phyloP scores from a whole-genome alignment of 2,329 filamentous ascomycete genomes.

The Sphaceloma murrayae region DNA sequence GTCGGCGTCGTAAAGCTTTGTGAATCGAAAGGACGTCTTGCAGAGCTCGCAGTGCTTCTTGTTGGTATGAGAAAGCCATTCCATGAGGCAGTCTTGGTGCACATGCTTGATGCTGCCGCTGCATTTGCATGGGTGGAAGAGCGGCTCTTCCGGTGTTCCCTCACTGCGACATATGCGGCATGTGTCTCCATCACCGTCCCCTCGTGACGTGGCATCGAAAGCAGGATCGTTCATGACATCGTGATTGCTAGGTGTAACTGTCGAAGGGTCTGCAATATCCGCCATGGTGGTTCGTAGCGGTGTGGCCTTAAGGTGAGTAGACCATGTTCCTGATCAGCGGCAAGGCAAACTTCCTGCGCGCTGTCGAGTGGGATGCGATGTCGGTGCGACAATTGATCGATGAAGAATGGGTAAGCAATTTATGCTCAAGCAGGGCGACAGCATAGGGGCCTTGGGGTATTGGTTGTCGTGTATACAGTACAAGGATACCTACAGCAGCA shows the following conservation, averaged over 20 bases:
- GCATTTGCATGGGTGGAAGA: conserved; percentile 98
- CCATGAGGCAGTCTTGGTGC: conserved; percentile 95
- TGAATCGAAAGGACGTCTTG: conserved; percentile 97
- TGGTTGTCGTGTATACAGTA: too few species aligned
- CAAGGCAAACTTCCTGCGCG: too few species aligned
- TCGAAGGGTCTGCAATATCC: neutral
- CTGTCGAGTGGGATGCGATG: too few species aligned
- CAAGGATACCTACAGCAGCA: too few species aligned
- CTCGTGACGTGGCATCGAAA: conserved; percentile 31
- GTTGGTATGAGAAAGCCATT: conserved; percentile 96
- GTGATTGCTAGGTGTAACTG: conserved; percentile 22
- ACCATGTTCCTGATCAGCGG: too few species aligned
- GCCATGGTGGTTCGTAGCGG: too few species aligned
- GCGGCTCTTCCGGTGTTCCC: conserved; percentile 66
- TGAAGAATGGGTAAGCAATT: too few species aligned
- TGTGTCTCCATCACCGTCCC: conserved; percentile 55
- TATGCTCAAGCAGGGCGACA: too few species aligned
- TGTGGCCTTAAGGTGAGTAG: too few species aligned
- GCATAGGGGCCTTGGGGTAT: too few species aligned
- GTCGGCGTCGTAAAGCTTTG: conserved; percentile 87
- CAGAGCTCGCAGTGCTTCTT: conserved; percentile 99
- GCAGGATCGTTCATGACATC: conserved; percentile 51
- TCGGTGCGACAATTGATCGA: too few species aligned
- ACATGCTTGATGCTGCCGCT: conserved; percentile 98
- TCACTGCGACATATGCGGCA: conserved; percentile 96